These are phyloP conservation scores for Stagonosporopsis chrysanthemi DNA, from an alignment of 2,329 filamentous ascomycete species.

Conservation along the genomic window DNA sequence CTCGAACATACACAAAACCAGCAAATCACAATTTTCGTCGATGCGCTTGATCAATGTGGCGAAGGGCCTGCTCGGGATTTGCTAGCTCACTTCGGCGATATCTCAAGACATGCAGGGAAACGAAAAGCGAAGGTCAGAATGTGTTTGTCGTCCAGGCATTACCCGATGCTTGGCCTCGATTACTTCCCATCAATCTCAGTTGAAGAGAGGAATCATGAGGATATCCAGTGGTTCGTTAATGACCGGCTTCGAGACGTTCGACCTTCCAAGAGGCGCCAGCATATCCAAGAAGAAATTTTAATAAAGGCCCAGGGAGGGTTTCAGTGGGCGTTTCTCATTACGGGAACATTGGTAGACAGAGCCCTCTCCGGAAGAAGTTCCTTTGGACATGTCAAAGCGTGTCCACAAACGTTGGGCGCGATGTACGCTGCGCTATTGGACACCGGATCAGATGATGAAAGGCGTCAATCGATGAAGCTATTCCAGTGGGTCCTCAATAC, in stretches of 20 bases:
- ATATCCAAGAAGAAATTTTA: background rate
- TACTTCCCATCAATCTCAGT: background rate
- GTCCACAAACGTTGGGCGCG: background rate
- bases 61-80: background rate
- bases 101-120: background rate
- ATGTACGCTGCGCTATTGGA: background rate
- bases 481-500: background rate
- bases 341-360: too few species aligned
- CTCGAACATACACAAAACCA: background rate
- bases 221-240: background rate
- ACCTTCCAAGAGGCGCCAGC: background rate
- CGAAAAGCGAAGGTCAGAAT: background rate
- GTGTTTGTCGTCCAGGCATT: background rate
- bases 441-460: background rate
- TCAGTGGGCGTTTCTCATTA: background rate
- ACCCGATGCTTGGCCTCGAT: background rate
- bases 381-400: too few species aligned
- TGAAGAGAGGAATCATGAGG: background rate
- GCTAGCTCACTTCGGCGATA: background rate
- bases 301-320: background rate
- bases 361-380: too few species aligned
- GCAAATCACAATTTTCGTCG: background rate
- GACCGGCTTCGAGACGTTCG: background rate
- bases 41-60: background rate
- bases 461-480: background rate